Evolutionary conservation across 176 grass and related monocot genomes (phyloP).

Genomic region (Oropetium thomaeum): DNA sequence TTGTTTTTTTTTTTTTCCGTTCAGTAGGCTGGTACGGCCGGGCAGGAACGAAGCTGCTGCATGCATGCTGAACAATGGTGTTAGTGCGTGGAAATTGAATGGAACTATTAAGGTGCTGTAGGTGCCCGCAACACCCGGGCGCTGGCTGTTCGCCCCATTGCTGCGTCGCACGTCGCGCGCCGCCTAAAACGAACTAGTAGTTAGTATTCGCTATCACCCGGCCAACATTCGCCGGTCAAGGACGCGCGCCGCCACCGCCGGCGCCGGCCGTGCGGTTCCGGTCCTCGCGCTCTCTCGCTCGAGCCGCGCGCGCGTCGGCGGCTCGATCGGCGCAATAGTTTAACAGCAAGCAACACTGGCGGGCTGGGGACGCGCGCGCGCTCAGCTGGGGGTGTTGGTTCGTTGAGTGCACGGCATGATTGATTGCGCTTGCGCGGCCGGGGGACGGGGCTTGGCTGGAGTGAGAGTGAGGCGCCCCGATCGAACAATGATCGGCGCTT

Average conservation of each 20-base stretch:
- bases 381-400: no score
- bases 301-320: slow-evolving; percentile 11
- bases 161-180: background rate
- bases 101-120: background rate
- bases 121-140: background rate
- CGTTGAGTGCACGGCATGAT: slow-evolving; percentile 22
- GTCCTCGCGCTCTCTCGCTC: background rate
- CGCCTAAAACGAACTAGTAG: no score
- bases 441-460: background rate
- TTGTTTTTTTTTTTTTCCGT: no score
- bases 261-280: slow-evolving; percentile 14
- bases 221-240: slow-evolving; percentile 17
- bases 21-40: background rate
- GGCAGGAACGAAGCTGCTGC: background rate
- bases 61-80: no score
- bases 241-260: slow-evolving; percentile 15
- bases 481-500: slow-evolving; percentile 36
- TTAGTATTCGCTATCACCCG: no score
- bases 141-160: background rate
- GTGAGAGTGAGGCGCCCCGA: background rate
- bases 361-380: no score
- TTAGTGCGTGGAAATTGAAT: background rate
- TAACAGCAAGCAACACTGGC: no score
- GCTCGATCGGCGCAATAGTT: no score
- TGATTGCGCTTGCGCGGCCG: no score